phyloP scores from a whole-genome alignment of 2,329 filamentous ascomycete genomes.

The Talaromyces albobiverticillius region DNA sequence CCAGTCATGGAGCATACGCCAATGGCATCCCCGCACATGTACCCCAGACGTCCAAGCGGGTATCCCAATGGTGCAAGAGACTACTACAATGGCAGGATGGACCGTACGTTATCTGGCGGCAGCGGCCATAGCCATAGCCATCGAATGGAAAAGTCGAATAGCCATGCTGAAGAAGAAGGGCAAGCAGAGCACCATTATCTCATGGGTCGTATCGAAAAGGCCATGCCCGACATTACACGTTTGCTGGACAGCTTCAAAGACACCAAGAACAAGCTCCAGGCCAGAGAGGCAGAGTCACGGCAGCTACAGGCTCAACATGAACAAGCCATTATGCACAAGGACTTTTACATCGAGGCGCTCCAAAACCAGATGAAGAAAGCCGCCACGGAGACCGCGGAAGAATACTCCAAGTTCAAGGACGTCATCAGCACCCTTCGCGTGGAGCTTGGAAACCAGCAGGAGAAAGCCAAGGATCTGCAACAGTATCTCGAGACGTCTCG shows the following conservation, averaged over 20 bases:
- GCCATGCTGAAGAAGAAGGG: slow-evolving; percentile 8
- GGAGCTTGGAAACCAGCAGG: slow-evolving; percentile 51
- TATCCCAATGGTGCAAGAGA: slow-evolving; percentile 25
- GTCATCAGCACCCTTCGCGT: slow-evolving; percentile 48
- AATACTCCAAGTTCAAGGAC: slow-evolving; percentile 42
- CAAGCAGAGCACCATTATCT: slow-evolving; percentile 36
- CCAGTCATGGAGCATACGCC: slow-evolving; percentile 34
- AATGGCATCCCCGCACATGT: slow-evolving; percentile 32
- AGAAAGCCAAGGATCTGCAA: slow-evolving; percentile 52
- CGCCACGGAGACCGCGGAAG: slow-evolving; percentile 49
- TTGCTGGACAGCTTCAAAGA: slow-evolving; percentile 48
- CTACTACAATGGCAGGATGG: slow-evolving; percentile 16
- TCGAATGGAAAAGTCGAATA: slow-evolving; percentile 10
- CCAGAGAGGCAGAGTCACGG: slow-evolving; percentile 49
- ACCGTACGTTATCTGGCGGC: slow-evolving; percentile 2
- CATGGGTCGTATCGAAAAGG: slow-evolving; percentile 43
- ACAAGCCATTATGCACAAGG: slow-evolving; percentile 51
- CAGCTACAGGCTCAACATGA: slow-evolving; percentile 50
- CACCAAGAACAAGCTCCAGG: slow-evolving; percentile 49
- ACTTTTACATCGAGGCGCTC: slow-evolving; percentile 52
- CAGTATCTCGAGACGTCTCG: slow-evolving; percentile 45
- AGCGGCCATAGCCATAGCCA: slow-evolving; percentile 13
- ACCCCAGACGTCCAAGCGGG: slow-evolving; percentile 16
- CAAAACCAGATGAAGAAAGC: slow-evolving; percentile 50
- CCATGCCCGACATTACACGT: slow-evolving; percentile 46